Evolutionary conservation across 371 early-diverging fungal genomes (phyloP).

Genomic region (Apophysomyces sp.): DNA sequence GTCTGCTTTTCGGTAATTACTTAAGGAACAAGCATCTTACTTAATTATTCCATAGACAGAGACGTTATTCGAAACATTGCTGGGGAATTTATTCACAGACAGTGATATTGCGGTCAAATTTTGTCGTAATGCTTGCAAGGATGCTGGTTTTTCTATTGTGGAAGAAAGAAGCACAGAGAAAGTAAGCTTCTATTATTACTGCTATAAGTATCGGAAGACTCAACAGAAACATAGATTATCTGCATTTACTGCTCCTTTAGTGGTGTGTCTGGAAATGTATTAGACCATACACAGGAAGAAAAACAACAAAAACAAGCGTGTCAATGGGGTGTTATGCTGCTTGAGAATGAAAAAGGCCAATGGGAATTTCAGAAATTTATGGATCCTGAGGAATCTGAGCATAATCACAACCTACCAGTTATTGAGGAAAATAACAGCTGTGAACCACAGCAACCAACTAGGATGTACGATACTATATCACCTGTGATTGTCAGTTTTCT

Average conservation of each 20-base stretch:
- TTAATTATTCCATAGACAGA: background rate
- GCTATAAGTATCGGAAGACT: no score
- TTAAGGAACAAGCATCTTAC: background rate
- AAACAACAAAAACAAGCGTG: background rate
- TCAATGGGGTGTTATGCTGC: background rate
- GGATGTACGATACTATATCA: background rate
- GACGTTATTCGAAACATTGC: background rate
- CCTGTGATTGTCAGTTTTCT: background rate
- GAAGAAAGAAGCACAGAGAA: background rate
- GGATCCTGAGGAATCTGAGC: background rate
- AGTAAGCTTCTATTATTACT: background rate
- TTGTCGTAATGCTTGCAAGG: background rate
- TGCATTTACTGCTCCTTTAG: background rate
- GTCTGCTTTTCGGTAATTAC: background rate
- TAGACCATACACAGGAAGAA: background rate
- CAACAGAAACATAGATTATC: background rate
- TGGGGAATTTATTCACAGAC: background rate
- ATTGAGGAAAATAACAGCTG: background rate
- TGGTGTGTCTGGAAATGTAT: background rate
- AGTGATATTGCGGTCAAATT: background rate
- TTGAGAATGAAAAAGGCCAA: background rate
- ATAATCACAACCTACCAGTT: background rate
- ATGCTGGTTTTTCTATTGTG: background rate
- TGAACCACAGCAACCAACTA: background rate
- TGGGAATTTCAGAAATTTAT: background rate